Base-by-base conservation (phyloP, 2,329 filamentous ascomycete genomes). In the Fragosphaeria purpurea region DNA sequence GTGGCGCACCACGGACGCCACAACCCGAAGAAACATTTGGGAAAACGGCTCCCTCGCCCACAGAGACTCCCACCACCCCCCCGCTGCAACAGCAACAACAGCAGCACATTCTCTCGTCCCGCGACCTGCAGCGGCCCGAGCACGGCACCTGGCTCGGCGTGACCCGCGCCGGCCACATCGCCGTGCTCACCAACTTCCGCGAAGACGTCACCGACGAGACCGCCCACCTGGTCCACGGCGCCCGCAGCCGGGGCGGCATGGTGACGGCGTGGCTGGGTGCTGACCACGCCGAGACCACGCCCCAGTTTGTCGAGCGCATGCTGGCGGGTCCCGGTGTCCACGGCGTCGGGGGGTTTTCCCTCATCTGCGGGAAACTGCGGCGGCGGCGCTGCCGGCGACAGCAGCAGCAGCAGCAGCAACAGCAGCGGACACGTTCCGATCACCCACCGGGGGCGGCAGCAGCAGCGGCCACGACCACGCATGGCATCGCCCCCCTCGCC, bases 91-190 rank as follows among this genome's bases (percentile, higher is more conserved):
- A 22, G 22, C 22, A 22, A 22, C 2, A 22, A 22, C n/a, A 44
- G 31, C 49, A 48, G 13, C 49, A 70, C 51, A 68, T 83, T 47
- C 72, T 84, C 34, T 83, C 79, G 6, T 70, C 80, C 22, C 72
- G 79, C 51, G 80, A 85, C 61, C 71, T 83, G 10, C 76, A 82
- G 60, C 72, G 80, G 37, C 68, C 70, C 44, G 79, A 83, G 58
- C 74, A 75, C 57, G 82, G 82, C 38, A 84, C 82, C 11, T 85
- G 82, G 82, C 67, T 84, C 38, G 82, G 81, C 51, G 69, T 85
- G 53, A 82, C 75, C 44, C 73, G 74, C 56, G 65, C 70, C 4
- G 82, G 82, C 10, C 72, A 76, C 51, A 70, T 85, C 50, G 80
- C 81, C 7, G 74, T 83, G 10, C 70, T 85, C 52, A 85, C 82